A percentile compares a stretch with the other conserved stretches of the same genome.
These are phyloP conservation scores for Calonectria henricotiae DNA, from an alignment of 2,329 filamentous ascomycete species.

Conservation along the genomic window DNA sequence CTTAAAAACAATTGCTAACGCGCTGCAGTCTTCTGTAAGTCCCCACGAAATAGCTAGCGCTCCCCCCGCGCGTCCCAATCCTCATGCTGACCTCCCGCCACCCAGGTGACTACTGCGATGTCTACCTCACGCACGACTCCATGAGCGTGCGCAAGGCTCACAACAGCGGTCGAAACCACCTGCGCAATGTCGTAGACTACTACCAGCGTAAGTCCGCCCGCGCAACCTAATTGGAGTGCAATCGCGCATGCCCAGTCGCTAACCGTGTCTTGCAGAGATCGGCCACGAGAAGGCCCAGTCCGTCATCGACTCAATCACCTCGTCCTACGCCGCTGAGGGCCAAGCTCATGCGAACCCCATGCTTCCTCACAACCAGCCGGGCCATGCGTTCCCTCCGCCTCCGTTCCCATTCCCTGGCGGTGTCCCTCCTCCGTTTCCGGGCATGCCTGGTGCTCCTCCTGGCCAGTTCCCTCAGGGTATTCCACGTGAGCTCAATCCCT, in stretches of 20 bases:
- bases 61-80: constrained; percentile 34
- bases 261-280: constrained; percentile 76
- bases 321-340: constrained; percentile 94
- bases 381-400: constrained; percentile 68
- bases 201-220: constrained; percentile 82
- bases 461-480: constrained; percentile 61
- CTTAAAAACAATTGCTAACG: constrained; percentile 57
- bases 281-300: constrained; percentile 98
- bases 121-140: constrained; percentile 99
- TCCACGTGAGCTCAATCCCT: constrained; percentile 67
- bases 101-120: constrained; percentile 95
- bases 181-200: constrained; percentile 98
- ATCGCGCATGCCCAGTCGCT: constrained; percentile 23
- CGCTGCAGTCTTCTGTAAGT: constrained; percentile 49
- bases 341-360: constrained; percentile 90
- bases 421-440: constrained; percentile 74
- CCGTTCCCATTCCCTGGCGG: constrained; percentile 76
- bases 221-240: not conserved
- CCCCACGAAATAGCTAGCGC: constrained; percentile 22
- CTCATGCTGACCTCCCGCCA: constrained; percentile 54
- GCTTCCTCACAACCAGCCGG: constrained; percentile 79
- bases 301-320: constrained; percentile 98
- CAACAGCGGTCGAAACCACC: constrained; percentile 95
- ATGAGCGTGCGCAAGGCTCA: constrained; percentile 99
- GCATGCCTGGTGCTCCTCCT: constrained; percentile 64